These are phyloP conservation scores for Oryza meyeriana DNA, from an alignment of 176 grass and related monocot species.

Conservation along the genomic window DNA sequence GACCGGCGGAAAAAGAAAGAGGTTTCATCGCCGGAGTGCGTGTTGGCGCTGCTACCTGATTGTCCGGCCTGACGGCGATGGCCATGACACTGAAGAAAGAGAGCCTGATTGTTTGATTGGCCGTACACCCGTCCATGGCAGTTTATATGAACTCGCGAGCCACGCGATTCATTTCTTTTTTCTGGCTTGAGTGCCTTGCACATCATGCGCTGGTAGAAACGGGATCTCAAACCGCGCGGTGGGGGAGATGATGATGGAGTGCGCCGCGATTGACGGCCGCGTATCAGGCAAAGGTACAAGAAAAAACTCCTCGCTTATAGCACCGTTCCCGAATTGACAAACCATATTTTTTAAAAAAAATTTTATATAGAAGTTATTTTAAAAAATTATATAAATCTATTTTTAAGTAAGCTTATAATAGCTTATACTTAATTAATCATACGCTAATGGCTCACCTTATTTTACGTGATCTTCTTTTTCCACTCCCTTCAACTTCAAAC, in stretches of 20 bases:
- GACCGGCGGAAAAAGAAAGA: not conserved
- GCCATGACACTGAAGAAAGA: not conserved
- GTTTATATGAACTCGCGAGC: not conserved
- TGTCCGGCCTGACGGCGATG: not conserved
- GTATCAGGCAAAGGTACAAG: too few relatives aligned
- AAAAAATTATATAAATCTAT: too few relatives aligned
- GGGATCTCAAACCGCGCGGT: not conserved
- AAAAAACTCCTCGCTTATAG: too few relatives aligned
- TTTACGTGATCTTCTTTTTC: too few relatives aligned
- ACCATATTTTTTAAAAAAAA: too few relatives aligned
- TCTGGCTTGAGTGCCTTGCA: not conserved
- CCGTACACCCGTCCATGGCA: not conserved
- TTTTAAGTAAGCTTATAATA: too few relatives aligned
- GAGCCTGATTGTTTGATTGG: not conserved
- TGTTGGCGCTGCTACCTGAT: not conserved
- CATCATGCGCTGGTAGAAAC: not conserved
- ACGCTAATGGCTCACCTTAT: too few relatives aligned
- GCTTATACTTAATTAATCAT: too few relatives aligned
- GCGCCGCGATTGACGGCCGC: slow-evolving; percentile 36
- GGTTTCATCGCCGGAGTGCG: not conserved
- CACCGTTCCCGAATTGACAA: too few relatives aligned
- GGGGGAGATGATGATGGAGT: not conserved
- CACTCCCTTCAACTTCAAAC: too few relatives aligned
- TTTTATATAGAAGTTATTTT: too few relatives aligned
- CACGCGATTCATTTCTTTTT: not conserved